Evolutionary conservation across 2,329 filamentous ascomycete genomes (phyloP).

Genomic region (Purpureocillium lavendulum): DNA sequence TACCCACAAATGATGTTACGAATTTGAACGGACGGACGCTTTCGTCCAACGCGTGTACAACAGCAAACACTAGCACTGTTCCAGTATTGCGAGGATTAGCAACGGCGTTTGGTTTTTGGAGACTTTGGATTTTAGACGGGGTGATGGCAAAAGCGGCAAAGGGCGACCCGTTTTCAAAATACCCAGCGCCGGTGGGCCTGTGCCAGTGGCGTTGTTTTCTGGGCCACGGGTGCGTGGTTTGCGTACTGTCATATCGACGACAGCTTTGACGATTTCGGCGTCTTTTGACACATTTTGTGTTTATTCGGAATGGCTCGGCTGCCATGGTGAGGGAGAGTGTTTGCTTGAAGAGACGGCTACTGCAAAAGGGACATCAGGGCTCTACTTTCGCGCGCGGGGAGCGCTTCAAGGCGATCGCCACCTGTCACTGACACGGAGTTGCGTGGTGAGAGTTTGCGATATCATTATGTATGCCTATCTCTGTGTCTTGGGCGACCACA

Average conservation of each 20-base stretch:
- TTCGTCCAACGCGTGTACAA: neutral
- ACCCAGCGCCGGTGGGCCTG: neutral
- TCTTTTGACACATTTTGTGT: no score
- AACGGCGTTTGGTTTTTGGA: conserved; percentile 2
- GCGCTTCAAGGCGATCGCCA: no score
- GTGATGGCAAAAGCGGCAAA: neutral
- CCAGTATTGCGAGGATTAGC: neutral
- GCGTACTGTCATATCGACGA: neutral
- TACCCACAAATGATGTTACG: no score
- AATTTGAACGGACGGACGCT: neutral
- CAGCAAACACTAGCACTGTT: neutral
- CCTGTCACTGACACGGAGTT: no score
- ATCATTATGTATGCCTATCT: no score
- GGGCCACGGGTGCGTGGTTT: neutral
- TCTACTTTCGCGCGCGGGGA: neutral
- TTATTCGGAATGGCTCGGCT: no score
- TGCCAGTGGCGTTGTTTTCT: neutral
- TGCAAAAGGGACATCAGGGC: neutral
- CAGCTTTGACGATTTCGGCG: no score
- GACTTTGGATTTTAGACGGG: neutral
- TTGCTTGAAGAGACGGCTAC: neutral
- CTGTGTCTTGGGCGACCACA: no score
- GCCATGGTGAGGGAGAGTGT: no score
- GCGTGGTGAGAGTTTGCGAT: no score
- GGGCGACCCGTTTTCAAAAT: neutral